Evolutionary conservation across 371 early-diverging fungal genomes (phyloP), one percentile per base, ranked within the genome.

Genomic region (Apophysomyces elegans): DNA sequence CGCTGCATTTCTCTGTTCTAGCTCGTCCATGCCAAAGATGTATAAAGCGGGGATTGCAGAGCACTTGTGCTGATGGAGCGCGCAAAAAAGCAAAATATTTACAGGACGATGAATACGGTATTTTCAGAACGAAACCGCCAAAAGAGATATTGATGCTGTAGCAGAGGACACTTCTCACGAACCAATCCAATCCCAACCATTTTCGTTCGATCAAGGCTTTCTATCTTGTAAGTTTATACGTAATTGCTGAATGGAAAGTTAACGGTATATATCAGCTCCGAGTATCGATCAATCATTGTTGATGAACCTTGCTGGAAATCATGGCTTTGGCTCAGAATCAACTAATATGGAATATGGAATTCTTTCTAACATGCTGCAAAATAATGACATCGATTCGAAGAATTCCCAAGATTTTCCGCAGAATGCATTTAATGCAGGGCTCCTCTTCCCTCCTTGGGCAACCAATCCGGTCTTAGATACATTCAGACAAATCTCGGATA

Each of bases 31-130:
- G 95, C 70, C 80, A 81, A 37, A 84, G 93, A 1, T 94, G 95
- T 71, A 80, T 90, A 13, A 91, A 90, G 72, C 76, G 89, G 43
- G 90, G 89, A 13, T 68, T 91, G 37, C 87, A 80, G 8, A 80
- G 66, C 38, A 82, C 88, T 5, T 94, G 94, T 67, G 75, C 82
- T 1, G 93, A 93, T 67, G 95, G 93, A 8, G 72, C 79, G 32
- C 81, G 95, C 50, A 93, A 93, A 66, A 88, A 85, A 73, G 93
- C 95, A 32, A 95, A 95, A 76, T 95, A 95, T 63, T 77, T 95
- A 61, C 79, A 83, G 46, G 89, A 88, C 5, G 73, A 73, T 59
- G 69, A 74, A 58, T 75, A 56, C 56, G 71, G 69, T 65, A 65
- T 6, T 14, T 41, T 47, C 14, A 63, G 60, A 60, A 59, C 4